phyloP scores from a whole-genome alignment of 2,329 filamentous ascomycete species.

The Colletotrichum sp. region DNA sequence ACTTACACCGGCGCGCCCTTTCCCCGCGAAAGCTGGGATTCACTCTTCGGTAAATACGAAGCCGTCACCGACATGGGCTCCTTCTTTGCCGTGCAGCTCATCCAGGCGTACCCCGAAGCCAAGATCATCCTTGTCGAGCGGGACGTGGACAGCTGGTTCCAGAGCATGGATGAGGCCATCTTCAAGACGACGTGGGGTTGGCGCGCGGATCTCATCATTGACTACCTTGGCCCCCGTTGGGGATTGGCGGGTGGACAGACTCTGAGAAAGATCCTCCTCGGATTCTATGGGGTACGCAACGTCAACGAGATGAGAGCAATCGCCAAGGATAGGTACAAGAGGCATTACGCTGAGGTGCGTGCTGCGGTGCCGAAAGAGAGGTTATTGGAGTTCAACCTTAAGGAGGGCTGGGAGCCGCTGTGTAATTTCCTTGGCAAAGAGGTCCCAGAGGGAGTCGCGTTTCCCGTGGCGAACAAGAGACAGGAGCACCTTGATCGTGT shows the following conservation, averaged over 20 bases:
- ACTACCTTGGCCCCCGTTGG: slow-evolving; percentile 33
- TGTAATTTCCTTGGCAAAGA: slow-evolving; percentile 42
- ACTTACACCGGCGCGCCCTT: slow-evolving; percentile 25
- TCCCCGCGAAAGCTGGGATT: slow-evolving; percentile 26
- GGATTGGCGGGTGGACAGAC: slow-evolving; percentile 30
- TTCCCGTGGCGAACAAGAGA: slow-evolving; percentile 36
- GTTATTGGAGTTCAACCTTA: slow-evolving; percentile 42
- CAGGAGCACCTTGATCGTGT: slow-evolving; percentile 18
- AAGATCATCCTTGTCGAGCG: slow-evolving; percentile 64
- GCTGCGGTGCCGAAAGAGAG: slow-evolving; percentile 36
- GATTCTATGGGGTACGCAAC: slow-evolving; percentile 29
- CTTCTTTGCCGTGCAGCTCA: slow-evolving; percentile 72
- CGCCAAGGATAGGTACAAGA: slow-evolving; percentile 41
- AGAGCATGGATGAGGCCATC: slow-evolving; percentile 19
- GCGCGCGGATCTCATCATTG: slow-evolving; percentile 22
- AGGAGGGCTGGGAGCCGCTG: slow-evolving; percentile 46
- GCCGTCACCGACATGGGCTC: slow-evolving; percentile 49
- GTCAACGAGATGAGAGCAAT: slow-evolving; percentile 37
- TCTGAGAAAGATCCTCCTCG: slow-evolving; percentile 30
- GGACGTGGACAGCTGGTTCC: not conserved
- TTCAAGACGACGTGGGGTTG: slow-evolving; percentile 29
- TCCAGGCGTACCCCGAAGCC: slow-evolving; percentile 74
- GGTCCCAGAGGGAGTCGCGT: slow-evolving; percentile 34
- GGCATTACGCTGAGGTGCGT: slow-evolving; percentile 40
- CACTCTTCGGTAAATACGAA: slow-evolving; percentile 29